phyloP scores from a whole-genome alignment of 805 yeast species.

The Scheffersomyces coipomensis region DNA sequence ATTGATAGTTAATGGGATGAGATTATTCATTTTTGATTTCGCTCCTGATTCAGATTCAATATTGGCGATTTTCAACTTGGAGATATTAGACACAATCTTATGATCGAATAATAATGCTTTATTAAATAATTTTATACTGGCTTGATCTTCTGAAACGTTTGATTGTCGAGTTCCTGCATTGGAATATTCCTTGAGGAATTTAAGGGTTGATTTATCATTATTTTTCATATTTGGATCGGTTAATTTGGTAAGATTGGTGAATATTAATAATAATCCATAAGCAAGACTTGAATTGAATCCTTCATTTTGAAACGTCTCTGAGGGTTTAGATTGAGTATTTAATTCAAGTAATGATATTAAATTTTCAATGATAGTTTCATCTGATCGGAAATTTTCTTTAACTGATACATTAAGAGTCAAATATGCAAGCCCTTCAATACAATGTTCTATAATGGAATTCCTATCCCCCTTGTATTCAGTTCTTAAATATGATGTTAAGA shows the following conservation, averaged over 20 bases:
- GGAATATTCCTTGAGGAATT: constrained; percentile 26
- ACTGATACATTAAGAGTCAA: constrained; percentile 37
- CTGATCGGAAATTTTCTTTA: constrained; percentile 32
- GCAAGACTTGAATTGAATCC: constrained; percentile 15
- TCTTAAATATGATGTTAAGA: constrained; percentile 9
- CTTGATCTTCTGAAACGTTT: constrained; percentile 18
- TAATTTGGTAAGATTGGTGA: constrained; percentile 39
- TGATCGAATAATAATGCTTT: constrained; percentile 22
- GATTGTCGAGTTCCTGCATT: constrained; percentile 31
- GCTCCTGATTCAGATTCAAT: not conserved
- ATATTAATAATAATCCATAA: constrained; percentile 42
- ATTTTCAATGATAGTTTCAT: constrained; percentile 24
- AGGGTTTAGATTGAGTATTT: not conserved
- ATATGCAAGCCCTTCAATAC: constrained; percentile 51
- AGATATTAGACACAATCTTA: constrained; percentile 15
- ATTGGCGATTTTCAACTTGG: constrained; percentile 17
- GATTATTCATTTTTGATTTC: constrained; percentile 9
- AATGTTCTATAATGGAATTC: constrained; percentile 10
- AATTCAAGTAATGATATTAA: constrained; percentile 10
- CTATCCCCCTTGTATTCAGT: not conserved
- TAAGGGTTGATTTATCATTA: constrained; percentile 28
- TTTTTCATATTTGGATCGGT: constrained; percentile 21
- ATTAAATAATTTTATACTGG: constrained; percentile 30
- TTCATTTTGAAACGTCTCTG: constrained; percentile 2
- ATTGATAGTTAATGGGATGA: constrained; percentile 23